Evolutionary conservation across 73 alveolate genomes (phyloP), one percentile per base, ranked within the genome.

Genomic region (Symbiodinium natans): DNA sequence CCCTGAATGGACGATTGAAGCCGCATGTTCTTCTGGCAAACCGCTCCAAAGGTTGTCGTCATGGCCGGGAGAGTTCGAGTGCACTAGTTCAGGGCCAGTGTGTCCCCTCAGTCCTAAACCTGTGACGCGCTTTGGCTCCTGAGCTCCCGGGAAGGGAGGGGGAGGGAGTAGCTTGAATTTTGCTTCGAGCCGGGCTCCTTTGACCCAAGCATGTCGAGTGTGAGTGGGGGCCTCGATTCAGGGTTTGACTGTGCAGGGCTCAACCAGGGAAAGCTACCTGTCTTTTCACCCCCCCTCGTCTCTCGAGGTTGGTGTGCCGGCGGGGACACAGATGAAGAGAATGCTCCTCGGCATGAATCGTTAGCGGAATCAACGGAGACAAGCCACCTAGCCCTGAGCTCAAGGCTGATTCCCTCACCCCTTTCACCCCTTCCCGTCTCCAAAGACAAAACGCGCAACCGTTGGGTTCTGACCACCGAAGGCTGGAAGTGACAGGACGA

Each of bases 271-370:
- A n/a, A n/a, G n/a, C n/a, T 52, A 21, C 27, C 71, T 52, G 71
- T 29, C 71, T 29, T 52, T 8, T 52, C 31, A 52, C 21, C 2
- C 68, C 68, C 68, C 23, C 63, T n/a, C n/a, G n/a, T n/a, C n/a
- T n/a, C n/a, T n/a, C n/a, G n/a, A 86, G 93, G 82, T 48, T 86
- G 93, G 93, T 86, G 93, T 48, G 82, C 33, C 31, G 93, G 93
- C 52, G 93, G 71, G 10, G 93, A 86, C 54, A 86, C 93, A 31
- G 93, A 86, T 27, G 93, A 86, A 38, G 93, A 86, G 68, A 48
- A 31, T 73, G 93, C 39, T 0, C 52, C 92, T 41, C 19, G 63
- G 13, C 80, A 1, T 23, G 36, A 8, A 9, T 46, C 59, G 59
- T 9, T 9, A 6, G 59, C 59, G 6, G 59, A 6, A 46, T n/a